Conservation (phyloP, 768 basidiomycete genomes). For the Basidioascus undulatus region DNA sequence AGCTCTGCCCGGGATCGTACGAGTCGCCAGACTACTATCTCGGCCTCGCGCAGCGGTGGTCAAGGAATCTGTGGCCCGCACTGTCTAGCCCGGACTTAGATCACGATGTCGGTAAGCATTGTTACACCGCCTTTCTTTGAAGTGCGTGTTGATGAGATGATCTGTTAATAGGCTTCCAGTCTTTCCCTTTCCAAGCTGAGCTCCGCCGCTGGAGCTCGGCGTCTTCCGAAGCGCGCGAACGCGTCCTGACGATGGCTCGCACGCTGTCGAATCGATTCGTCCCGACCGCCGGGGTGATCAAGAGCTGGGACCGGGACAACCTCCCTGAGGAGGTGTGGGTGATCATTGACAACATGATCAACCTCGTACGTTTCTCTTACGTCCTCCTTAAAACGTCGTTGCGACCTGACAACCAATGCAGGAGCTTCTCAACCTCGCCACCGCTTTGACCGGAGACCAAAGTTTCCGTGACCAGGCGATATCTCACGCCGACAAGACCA, state of each 20-base stretch:
- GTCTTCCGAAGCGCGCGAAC: conserved; percentile 32
- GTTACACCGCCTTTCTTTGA: too few relatives aligned
- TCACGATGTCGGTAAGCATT: conserved; percentile 50
- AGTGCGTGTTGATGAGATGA: too few relatives aligned
- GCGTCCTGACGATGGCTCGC: conserved; percentile 32
- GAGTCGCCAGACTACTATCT: conserved; percentile 32
- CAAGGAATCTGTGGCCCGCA: conserved; percentile 29
- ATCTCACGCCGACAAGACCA: conserved; percentile 39
- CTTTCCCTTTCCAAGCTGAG: conserved; percentile 42
- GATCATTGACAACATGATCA: conserved; percentile 65
- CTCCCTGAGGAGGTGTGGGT: conserved; percentile 22
- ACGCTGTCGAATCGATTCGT: conserved; percentile 35
- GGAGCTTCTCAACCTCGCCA: conserved; percentile 31
- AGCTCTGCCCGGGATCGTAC: conserved; percentile 25
- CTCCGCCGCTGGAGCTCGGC: conserved; percentile 34
- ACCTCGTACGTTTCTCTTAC: conserved; percentile 20
- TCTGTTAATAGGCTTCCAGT: too few relatives aligned
- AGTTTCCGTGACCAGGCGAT: conserved; percentile 36
- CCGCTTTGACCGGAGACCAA: conserved; percentile 31
- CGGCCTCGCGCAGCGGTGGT: conserved; percentile 31
- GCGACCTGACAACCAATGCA: neutral
- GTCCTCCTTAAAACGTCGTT: neutral
- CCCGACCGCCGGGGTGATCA: conserved; percentile 37
- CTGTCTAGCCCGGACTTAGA: conserved; percentile 29
- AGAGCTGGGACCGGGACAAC: conserved; percentile 31